phyloP scores from a whole-genome alignment of 345 rosid species.

The Nephelium lappaceum region DNA sequence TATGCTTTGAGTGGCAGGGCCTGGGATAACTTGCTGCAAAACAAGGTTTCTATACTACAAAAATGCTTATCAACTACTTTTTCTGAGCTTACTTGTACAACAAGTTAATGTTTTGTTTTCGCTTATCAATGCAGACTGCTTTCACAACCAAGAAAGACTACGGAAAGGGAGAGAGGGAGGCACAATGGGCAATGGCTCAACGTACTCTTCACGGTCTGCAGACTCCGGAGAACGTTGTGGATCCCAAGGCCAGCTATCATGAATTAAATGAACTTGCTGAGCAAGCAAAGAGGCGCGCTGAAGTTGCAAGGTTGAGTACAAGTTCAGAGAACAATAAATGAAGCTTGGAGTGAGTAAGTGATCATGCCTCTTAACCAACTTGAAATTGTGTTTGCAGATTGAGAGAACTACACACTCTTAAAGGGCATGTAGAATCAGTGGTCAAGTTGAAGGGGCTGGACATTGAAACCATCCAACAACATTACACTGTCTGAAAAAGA shows the following conservation, averaged over 20 bases:
- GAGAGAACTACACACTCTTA: constrained; percentile 70
- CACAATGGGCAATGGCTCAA: constrained; percentile 72
- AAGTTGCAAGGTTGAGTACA: constrained; percentile 60
- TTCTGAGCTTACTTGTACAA: too few relatives aligned
- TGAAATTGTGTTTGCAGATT: constrained; percentile 38
- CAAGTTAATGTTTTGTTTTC: too few relatives aligned
- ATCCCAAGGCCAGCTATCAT: constrained; percentile 44
- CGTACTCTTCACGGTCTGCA: constrained; percentile 72
- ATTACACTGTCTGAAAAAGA: constrained; percentile 55
- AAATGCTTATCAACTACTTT: too few relatives aligned
- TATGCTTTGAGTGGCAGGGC: constrained; percentile 62
- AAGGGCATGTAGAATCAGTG: constrained; percentile 77
- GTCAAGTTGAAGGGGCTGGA: constrained; percentile 74
- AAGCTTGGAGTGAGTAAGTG: not conserved
- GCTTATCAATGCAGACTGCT: constrained; percentile 45
- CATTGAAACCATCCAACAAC: constrained; percentile 72
- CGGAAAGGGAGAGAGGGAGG: constrained; percentile 75
- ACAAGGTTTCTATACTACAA: constrained; percentile 37
- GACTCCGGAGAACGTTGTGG: constrained; percentile 25
- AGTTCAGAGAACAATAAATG: not conserved
- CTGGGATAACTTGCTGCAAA: constrained; percentile 58
- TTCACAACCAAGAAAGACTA: constrained; percentile 79
- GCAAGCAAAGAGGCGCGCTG: constrained; percentile 80
- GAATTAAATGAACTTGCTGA: constrained; percentile 65
- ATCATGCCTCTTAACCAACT: not conserved